phyloP scores from a whole-genome alignment of 1,284 basidiomycete species.

The Coniophora puteana region DNA sequence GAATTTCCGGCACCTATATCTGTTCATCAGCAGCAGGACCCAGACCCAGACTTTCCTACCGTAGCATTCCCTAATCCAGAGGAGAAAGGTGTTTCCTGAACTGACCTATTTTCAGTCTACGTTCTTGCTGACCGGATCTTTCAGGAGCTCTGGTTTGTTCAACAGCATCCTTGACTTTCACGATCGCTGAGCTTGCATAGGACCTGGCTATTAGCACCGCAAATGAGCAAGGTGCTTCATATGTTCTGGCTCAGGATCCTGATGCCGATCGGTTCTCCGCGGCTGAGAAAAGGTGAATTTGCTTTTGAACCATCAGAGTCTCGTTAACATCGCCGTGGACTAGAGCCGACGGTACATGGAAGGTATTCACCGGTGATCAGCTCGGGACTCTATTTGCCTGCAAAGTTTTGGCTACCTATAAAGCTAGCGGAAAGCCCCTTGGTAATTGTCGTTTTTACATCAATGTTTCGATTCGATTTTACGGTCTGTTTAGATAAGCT shows the following conservation, averaged over 20 bases:
- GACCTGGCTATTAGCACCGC: conserved; percentile 67
- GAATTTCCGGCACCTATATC: conserved; percentile 57
- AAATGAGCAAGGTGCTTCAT: conserved; percentile 41
- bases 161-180: too few relatives aligned
- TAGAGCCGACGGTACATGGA: conserved; percentile 61
- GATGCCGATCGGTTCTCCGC: conserved; percentile 82
- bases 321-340: conserved; percentile 3
- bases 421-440: conserved; percentile 54
- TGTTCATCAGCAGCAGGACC: conserved; percentile 59
- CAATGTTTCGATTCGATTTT: conserved; percentile 2
- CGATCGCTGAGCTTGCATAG: conserved; percentile 35
- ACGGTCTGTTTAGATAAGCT: conserved; percentile 44
- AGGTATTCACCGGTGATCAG: conserved; percentile 80
- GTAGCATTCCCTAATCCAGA: conserved; percentile 85
- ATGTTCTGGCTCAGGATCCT: conserved; percentile 83
- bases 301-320: not conserved
- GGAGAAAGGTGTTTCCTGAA: conserved; percentile 61
- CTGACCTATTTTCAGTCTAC: not conserved
- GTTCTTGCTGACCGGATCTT: conserved; percentile 8
- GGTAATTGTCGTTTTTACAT: conserved; percentile 19
- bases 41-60: conserved; percentile 82
- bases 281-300: conserved; percentile 61
- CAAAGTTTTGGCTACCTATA: conserved; percentile 56
- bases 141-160: conserved; percentile 53
- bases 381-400: conserved; percentile 75